Evolutionary conservation across 1,284 basidiomycete species (phyloP).

Genomic region (Papiliotrema fonsecae): DNA sequence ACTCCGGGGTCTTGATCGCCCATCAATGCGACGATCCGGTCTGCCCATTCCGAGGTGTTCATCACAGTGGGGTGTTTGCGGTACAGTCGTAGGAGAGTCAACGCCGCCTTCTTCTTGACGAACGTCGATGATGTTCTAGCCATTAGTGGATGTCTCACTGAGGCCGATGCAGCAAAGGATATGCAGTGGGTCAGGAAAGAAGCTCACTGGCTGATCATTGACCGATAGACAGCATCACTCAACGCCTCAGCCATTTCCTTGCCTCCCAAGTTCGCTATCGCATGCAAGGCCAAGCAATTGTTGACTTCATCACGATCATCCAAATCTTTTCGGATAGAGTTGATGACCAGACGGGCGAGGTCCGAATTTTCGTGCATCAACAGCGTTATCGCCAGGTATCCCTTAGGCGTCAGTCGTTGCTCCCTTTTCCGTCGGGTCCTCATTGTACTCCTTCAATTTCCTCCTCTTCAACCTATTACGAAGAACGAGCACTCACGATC

Average conservation of each 20-base stretch:
- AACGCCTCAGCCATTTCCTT: conserved; percentile 97
- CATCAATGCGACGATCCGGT: conserved; percentile 90
- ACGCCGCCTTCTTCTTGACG: conserved; percentile 97
- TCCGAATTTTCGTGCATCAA: conserved; percentile 99
- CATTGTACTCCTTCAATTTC: neutral
- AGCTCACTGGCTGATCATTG: conserved; percentile 89
- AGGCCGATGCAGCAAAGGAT: too few species aligned
- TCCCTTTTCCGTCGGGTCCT: neutral
- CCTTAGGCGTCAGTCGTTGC: conserved; percentile 52
- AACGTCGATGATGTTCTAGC: conserved; percentile 87
- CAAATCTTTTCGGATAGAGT: conserved; percentile 95
- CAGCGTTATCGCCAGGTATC: conserved; percentile 93
- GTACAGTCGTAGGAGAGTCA: conserved; percentile 87
- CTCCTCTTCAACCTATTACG: neutral
- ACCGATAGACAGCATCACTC: conserved; percentile 84
- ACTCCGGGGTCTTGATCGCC: conserved; percentile 91
- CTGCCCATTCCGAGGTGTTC: conserved; percentile 89
- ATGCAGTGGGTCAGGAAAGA: neutral
- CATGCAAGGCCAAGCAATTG: conserved; percentile 95
- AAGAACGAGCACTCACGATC: conserved; percentile 63
- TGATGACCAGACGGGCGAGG: conserved; percentile 89
- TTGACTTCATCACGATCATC: conserved; percentile 92
- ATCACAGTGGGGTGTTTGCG: conserved; percentile 94
- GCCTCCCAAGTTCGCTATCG: conserved; percentile 96
- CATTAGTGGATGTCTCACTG: neutral